Percentiles rank a stretch among this genome's conserved stretches.
Conservation (phyloP, 192 early-diverging fungal species). For the Jimgerdemannia lactiflua region DNA sequence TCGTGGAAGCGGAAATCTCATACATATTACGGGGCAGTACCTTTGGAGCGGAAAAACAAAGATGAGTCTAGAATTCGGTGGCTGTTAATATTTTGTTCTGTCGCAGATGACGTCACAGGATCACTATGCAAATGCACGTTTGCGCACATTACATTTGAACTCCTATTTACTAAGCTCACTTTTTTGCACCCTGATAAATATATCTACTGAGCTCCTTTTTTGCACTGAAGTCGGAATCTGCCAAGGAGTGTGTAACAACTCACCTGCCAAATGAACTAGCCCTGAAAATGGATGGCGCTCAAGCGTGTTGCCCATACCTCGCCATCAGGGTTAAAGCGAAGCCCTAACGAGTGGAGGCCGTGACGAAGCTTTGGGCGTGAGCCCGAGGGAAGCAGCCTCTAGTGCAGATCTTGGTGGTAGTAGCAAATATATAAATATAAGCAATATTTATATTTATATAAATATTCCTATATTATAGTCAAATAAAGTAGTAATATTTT, state of each 20-base stretch:
- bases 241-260: slow-evolving; percentile 74
- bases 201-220: slow-evolving; percentile 20
- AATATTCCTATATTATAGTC: too few species aligned
- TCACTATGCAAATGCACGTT: too few species aligned
- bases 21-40: too few species aligned
- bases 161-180: too few species aligned
- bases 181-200: too few species aligned
- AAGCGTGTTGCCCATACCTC: slow-evolving; percentile 75
- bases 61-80: too few species aligned
- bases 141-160: slow-evolving; percentile 39
- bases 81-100: too few species aligned
- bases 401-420: slow-evolving; percentile 81
- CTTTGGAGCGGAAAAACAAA: too few species aligned
- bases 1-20: too few species aligned
- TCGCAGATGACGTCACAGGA: too few species aligned
- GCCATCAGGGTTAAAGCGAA: slow-evolving; percentile 53
- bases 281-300: slow-evolving; percentile 78
- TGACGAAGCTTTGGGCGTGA: slow-evolving; percentile 59
- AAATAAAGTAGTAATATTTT: too few species aligned
- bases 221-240: slow-evolving; percentile 69
- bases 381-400: slow-evolving; percentile 61
- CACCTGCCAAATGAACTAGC: slow-evolving; percentile 59
- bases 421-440: slow-evolving; percentile 82
- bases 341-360: slow-evolving; percentile 62
- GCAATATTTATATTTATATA: too few species aligned